These are phyloP conservation scores for Pseudognaphalium luteoalbum DNA, from an alignment of 129 eudicot species.

Conservation along the genomic window DNA sequence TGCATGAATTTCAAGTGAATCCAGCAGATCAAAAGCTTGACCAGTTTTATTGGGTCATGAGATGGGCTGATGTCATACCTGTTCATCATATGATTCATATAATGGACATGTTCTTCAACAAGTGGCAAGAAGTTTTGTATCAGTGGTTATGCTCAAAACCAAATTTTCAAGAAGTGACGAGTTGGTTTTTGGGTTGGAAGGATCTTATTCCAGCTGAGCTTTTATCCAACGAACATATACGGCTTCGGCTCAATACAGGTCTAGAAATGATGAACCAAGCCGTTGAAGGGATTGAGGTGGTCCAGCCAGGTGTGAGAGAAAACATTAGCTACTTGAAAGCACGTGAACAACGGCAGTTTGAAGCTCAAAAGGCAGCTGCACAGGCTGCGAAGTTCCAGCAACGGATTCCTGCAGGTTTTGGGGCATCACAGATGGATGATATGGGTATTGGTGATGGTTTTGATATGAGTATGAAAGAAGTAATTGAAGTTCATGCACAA, in stretches of 20 bases:
- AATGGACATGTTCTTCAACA: constrained; percentile 72
- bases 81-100: constrained; percentile 62
- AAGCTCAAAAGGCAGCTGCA: constrained; percentile 60
- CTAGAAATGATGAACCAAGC: constrained; percentile 80
- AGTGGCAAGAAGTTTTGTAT: constrained; percentile 73
- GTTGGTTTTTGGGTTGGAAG: constrained; percentile 78
- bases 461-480: constrained; percentile 78
- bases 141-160: constrained; percentile 72
- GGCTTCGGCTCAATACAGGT: constrained; percentile 49
- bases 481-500: constrained; percentile 68
- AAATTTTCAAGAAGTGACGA: constrained; percentile 62
- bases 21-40: constrained; percentile 77
- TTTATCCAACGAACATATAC: constrained; percentile 62
- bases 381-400: constrained; percentile 14
- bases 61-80: constrained; percentile 69
- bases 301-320: constrained; percentile 58
- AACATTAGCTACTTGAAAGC: constrained; percentile 31
- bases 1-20: constrained; percentile 68
- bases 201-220: constrained; percentile 64
- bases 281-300: constrained; percentile 70
- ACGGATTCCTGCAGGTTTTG: not conserved
- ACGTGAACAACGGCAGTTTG: constrained; percentile 65
- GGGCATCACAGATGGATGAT: constrained; percentile 22
- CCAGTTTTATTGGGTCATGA: constrained; percentile 60
- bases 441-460: constrained; percentile 38